These are phyloP conservation scores for Saccharomycopsis sp. DNA, from an alignment of 805 yeast genomes.

Conservation along the genomic window DNA sequence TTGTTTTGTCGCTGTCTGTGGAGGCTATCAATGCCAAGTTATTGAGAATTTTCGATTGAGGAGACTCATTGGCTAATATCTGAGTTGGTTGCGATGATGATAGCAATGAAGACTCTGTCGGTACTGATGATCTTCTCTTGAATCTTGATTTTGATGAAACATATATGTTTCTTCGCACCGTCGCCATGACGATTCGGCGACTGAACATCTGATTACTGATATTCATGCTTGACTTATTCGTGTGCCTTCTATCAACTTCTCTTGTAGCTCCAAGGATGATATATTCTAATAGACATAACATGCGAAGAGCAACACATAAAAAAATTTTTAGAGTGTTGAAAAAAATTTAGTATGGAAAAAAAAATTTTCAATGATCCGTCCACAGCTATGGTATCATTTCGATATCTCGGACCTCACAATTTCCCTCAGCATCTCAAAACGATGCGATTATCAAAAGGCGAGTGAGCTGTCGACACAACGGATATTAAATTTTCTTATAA, in stretches of 20 bases:
- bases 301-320: neutral
- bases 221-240: neutral
- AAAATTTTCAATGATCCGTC: neutral
- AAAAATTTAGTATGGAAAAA: neutral
- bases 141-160: constrained; percentile 1
- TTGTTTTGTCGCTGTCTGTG: constrained; percentile 11
- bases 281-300: neutral
- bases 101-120: neutral
- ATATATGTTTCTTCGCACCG: constrained; percentile 1
- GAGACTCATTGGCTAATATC: neutral
- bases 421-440: no score
- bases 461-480: no score
- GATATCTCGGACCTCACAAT: neutral
- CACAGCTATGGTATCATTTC: neutral
- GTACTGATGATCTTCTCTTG: neutral
- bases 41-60: neutral
- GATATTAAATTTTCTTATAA: no score
- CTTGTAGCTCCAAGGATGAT: neutral
- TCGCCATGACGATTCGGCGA: neutral
- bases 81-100: neutral
- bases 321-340: neutral
- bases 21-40: neutral
- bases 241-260: neutral
- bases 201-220: neutral
- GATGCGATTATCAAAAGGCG: no score